Conservation (phyloP, 2,329 filamentous ascomycete species). For the Didymellaceae sp. region DNA sequence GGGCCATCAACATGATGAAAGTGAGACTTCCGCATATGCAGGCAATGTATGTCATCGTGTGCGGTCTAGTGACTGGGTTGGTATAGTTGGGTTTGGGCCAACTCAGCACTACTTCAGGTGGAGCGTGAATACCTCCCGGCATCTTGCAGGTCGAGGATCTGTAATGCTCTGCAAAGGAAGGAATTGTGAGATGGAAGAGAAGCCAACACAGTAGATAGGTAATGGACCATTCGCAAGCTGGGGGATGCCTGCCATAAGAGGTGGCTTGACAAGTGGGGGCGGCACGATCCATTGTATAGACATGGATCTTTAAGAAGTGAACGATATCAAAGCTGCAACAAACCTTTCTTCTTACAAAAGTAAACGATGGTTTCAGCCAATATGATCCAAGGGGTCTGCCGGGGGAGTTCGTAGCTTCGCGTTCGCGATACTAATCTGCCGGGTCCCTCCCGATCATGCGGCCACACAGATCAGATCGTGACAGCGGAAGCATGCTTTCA, state of each 20-base stretch:
- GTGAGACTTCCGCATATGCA: constrained; percentile 34
- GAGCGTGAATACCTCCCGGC: constrained; percentile 40
- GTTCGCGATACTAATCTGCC: neutral
- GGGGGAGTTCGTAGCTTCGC: neutral
- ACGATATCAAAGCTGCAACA: constrained; percentile 1
- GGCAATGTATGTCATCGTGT: constrained; percentile 26
- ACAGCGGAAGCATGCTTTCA: neutral
- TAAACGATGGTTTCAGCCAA: constrained; percentile 14
- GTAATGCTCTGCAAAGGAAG: neutral
- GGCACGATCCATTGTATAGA: neutral
- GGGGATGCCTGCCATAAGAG: constrained; percentile 31
- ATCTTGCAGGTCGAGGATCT: constrained; percentile 23
- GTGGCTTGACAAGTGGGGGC: constrained; percentile 16
- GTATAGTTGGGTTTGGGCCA: constrained; percentile 38
- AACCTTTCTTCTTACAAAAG: constrained; percentile 14
- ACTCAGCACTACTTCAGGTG: constrained; percentile 29
- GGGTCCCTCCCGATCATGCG: constrained; percentile 1
- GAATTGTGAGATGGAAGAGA: neutral
- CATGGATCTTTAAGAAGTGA: neutral
- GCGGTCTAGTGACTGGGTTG: constrained; percentile 30
- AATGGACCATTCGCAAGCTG: constrained; percentile 2
- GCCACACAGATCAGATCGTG: constrained; percentile 1
- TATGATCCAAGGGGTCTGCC: neutral
- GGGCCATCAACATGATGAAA: constrained; percentile 28
- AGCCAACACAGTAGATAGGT: neutral